Conservation (phyloP, 345 rosid genomes). For the Eucalyptus pauciflora region DNA sequence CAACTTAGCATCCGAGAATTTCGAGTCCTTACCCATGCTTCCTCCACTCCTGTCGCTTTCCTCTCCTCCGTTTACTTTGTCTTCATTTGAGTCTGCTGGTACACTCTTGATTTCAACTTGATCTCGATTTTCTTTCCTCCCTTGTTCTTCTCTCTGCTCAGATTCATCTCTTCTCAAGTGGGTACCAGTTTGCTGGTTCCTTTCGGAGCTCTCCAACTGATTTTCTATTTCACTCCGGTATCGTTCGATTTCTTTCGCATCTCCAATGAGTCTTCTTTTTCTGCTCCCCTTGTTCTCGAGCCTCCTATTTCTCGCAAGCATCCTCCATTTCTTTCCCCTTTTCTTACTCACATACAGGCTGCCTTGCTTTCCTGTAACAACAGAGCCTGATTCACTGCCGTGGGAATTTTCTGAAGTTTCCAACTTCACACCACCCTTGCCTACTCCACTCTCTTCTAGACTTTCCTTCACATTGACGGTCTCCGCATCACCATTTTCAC, state of each 20-base stretch:
- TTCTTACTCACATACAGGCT: background rate
- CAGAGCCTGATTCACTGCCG: background rate
- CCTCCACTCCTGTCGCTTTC: background rate
- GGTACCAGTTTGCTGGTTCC: background rate
- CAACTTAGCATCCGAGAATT: background rate
- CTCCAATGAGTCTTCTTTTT: background rate
- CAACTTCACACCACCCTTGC: background rate
- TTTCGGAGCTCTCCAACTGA: background rate
- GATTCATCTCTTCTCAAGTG: background rate
- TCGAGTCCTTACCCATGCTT: background rate
- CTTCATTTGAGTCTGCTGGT: background rate
- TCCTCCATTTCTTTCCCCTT: slow-evolving; percentile 20
- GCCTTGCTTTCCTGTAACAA: background rate
- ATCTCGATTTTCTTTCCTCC: background rate
- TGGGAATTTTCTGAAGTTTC: background rate
- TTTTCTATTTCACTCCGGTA: background rate
- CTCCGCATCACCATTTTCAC: background rate
- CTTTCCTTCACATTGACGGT: background rate
- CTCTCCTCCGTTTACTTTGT: background rate
- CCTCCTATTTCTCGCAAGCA: slow-evolving; percentile 14
- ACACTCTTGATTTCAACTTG: background rate
- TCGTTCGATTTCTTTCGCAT: background rate
- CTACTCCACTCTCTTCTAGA: background rate
- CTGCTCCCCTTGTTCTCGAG: background rate
- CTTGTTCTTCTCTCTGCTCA: background rate